Base-by-base conservation (phyloP, 805 yeast genomes). In the Metschnikowia sp. region DNA sequence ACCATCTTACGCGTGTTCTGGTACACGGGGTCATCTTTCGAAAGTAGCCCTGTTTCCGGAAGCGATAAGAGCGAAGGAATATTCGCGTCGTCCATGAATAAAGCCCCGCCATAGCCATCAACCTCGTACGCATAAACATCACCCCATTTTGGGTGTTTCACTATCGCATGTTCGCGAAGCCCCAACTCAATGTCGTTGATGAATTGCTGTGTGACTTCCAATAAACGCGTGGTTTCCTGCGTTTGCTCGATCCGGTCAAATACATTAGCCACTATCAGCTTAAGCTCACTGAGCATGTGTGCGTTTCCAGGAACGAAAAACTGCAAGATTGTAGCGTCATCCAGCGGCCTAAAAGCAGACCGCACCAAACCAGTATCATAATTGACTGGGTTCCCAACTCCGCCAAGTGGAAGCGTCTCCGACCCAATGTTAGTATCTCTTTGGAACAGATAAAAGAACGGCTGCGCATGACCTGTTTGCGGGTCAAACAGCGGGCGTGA, bases 41-140 rank as follows among this genome's bases (percentile, higher is more conserved):
- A 64, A 8, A 81, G 55, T 61, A 78, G 86, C 0, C 96, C 95
- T 59, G 87, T 65, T 53, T 87, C 91, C 0, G 96, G 96, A 31
- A 90, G 70, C 1, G 96, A 79, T 36, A 89, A 68, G 32, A 88
- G 58, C 1, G 96, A 87, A 1, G 97, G 97, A 13, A 89, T 73
- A 59, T 90, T 90, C 19, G 96, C 96, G 65, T 89, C 97, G 64
- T 89, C 96, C 96, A 89, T 89, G 52, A 83, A 73, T 22, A 79
- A 68, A 0, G 75, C 53, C 28, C 94, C 75, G 2, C 96, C 96
- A 60, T 77, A 89, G 0, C 96, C 96, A 63, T 90, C 97, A 15
- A 89, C 83, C 63, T 89, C 97, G 58, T 83, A 89, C 0, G 97
- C 96, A 56, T 80, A 87, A 5, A 89, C 96, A 50, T 76, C 72